Conservation (phyloP, 179 eudicot genomes). For the Patellifolia procumbens region DNA sequence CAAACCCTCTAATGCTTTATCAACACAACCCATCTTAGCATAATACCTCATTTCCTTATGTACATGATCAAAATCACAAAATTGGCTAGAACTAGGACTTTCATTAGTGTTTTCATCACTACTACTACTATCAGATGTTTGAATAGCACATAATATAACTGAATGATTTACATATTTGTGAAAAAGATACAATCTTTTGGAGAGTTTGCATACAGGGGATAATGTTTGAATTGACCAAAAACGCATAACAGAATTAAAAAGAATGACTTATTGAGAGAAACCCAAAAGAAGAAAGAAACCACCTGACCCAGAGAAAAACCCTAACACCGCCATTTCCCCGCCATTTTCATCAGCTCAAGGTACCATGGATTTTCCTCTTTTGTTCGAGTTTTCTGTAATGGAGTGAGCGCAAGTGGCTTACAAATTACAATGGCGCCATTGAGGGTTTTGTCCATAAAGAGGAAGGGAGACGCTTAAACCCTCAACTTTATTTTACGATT, state of each 20-base stretch:
- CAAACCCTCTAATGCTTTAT: slow-evolving; percentile 41
- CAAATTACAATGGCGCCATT: too few relatives aligned
- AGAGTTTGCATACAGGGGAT: neutral
- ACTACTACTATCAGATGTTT: slow-evolving; percentile 18
- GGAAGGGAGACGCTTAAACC: too few relatives aligned
- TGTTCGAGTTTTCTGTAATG: too few relatives aligned
- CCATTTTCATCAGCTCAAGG: too few relatives aligned
- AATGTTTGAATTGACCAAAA: slow-evolving; percentile 3
- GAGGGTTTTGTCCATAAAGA: too few relatives aligned
- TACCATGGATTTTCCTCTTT: too few relatives aligned
- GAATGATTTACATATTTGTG: slow-evolving; percentile 29
- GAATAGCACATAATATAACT: slow-evolving; percentile 38
- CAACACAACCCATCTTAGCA: slow-evolving; percentile 46
- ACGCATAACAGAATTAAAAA: slow-evolving; percentile 18
- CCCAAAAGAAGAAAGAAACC: neutral
- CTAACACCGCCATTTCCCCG: too few relatives aligned
- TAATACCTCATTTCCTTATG: slow-evolving; percentile 37
- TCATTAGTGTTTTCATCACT: slow-evolving; percentile 25
- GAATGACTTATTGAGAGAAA: neutral
- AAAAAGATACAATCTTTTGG: slow-evolving; percentile 14
- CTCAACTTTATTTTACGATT: too few relatives aligned
- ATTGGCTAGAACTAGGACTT: slow-evolving; percentile 20
- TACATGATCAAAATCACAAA: slow-evolving; percentile 28
- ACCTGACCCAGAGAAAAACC: slow-evolving; percentile 1
- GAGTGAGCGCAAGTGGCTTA: too few relatives aligned